Conservation (phyloP, 345 rosid genomes). For the Salix arbutifolia region DNA sequence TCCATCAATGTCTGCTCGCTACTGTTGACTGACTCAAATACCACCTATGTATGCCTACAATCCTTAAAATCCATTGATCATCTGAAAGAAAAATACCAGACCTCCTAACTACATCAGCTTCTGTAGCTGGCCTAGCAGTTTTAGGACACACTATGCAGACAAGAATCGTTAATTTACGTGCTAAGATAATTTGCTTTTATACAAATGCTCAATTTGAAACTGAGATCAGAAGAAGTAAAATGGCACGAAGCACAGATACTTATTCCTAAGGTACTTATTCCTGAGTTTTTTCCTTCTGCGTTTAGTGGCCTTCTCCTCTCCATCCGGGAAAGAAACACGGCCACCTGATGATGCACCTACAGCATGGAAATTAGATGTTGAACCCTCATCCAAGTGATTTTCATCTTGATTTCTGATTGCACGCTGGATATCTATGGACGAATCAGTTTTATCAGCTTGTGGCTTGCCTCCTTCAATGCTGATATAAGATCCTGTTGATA, state of each 20-base stretch:
- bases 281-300: conserved; percentile 17
- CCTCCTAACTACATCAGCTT: neutral
- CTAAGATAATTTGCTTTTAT: neutral
- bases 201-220: neutral
- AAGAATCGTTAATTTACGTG: neutral
- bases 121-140: neutral
- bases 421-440: neutral
- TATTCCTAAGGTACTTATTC: conserved; percentile 8
- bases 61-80: neutral
- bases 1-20: neutral
- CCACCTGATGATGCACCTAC: conserved; percentile 14
- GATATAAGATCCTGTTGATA: conserved; percentile 15
- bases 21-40: neutral
- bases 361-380: conserved; percentile 18
- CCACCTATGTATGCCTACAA: neutral
- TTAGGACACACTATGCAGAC: neutral
- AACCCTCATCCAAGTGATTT: conserved; percentile 14
- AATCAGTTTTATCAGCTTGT: neutral
- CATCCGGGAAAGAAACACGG: neutral
- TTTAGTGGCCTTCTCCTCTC: conserved; percentile 15
- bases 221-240: conserved; percentile 21
- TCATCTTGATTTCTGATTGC: conserved; percentile 1
- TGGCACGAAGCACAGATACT: conserved; percentile 43
- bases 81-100: neutral
- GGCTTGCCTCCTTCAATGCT: conserved; percentile 15